Evolutionary conservation across 495 filamentous ascomycete genomes (phyloP).

Genomic region (Hypoxylon intermedium): DNA sequence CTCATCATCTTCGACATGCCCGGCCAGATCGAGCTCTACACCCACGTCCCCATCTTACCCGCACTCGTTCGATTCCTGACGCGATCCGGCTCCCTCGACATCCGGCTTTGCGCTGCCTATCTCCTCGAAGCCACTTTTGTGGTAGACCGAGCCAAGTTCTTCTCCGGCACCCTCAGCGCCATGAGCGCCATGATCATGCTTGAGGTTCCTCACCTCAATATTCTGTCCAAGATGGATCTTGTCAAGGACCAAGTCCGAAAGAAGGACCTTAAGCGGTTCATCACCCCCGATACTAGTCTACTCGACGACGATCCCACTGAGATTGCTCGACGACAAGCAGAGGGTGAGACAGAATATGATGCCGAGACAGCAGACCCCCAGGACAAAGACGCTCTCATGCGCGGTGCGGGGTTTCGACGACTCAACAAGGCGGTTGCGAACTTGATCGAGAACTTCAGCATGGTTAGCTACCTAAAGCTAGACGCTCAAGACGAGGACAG

Average conservation of each 20-base stretch:
- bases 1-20: slow-evolving; percentile 98
- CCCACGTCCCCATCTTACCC: slow-evolving; percentile 91
- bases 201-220: slow-evolving; percentile 91
- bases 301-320: slow-evolving; percentile 74
- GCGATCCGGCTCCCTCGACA: slow-evolving; percentile 78
- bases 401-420: slow-evolving; percentile 75
- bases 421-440: slow-evolving; percentile 86
- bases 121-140: slow-evolving; percentile 95
- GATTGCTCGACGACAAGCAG: slow-evolving; percentile 49
- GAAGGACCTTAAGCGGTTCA: slow-evolving; percentile 83
- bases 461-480: slow-evolving; percentile 92
- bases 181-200: slow-evolving; percentile 99
- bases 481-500: slow-evolving; percentile 94
- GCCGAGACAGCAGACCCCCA: slow-evolving; percentile 60
- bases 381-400: slow-evolving; percentile 72
- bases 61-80: slow-evolving; percentile 83
- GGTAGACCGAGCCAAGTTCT: slow-evolving; percentile 94
- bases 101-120: slow-evolving; percentile 93
- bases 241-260: slow-evolving; percentile 82
- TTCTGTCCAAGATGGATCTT: slow-evolving; percentile 93
- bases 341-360: slow-evolving; percentile 45
- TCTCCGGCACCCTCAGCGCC: slow-evolving; percentile 90
- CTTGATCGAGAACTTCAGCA: slow-evolving; percentile 94
- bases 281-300: slow-evolving; percentile 79
- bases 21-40: slow-evolving; percentile 98